phyloP scores from a whole-genome alignment of 2,329 filamentous ascomycete species.

The Scedosporium dehoogii region DNA sequence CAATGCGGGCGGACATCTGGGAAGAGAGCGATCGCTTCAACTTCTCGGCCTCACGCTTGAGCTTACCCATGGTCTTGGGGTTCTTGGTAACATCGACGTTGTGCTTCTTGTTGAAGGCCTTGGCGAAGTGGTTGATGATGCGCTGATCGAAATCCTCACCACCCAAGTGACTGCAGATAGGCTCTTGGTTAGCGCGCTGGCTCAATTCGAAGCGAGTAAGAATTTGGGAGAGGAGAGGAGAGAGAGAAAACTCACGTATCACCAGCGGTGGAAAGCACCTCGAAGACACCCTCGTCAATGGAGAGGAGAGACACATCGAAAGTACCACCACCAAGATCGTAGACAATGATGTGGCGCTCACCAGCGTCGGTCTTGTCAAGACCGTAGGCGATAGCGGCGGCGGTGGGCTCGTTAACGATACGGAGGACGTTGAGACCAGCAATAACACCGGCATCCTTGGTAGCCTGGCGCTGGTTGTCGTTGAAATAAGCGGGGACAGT shows the following conservation, averaged over 20 bases:
- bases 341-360: conserved; percentile 84
- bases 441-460: conserved; percentile 88
- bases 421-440: conserved; percentile 91
- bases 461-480: conserved; percentile 93
- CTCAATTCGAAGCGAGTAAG: not conserved
- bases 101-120: conserved; percentile 98
- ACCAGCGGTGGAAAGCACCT: conserved; percentile 90
- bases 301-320: conserved; percentile 91
- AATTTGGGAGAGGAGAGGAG: not conserved
- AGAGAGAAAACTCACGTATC: conserved; percentile 48
- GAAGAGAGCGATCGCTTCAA: conserved; percentile 96
- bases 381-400: conserved; percentile 89
- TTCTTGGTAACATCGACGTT: conserved; percentile 87
- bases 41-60: conserved; percentile 99
- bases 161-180: conserved; percentile 58
- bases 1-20: conserved; percentile 85
- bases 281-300: conserved; percentile 86
- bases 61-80: conserved; percentile 95
- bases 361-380: conserved; percentile 73
- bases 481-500: conserved; percentile 98
- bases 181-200: not conserved
- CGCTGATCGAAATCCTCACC: conserved; percentile 99
- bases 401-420: conserved; percentile 94
- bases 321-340: conserved; percentile 89
- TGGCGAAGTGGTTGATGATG: conserved; percentile 91